Conservation (phyloP, 1,139 yeast species). For the Kodamaea sp. region DNA sequence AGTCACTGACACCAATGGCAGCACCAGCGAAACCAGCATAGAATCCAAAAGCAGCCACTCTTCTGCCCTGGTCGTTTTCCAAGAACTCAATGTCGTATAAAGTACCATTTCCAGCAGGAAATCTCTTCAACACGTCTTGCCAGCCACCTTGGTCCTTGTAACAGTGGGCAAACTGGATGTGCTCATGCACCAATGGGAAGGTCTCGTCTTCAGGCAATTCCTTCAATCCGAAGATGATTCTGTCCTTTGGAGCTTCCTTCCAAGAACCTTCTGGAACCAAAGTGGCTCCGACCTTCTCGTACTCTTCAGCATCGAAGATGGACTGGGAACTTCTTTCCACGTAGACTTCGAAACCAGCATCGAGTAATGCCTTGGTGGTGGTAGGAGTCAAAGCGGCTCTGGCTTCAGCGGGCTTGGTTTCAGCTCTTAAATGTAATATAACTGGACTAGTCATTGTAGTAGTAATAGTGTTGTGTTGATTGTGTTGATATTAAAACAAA, state of each 20-base stretch:
- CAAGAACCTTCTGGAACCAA: constrained; percentile 94
- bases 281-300: constrained; percentile 75
- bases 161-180: constrained; percentile 98
- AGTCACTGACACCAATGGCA: constrained; percentile 89
- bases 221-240: constrained; percentile 89
- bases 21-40: constrained; percentile 99
- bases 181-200: constrained; percentile 93
- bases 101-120: constrained; percentile 87
- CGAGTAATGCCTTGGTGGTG: constrained; percentile 78
- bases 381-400: constrained; percentile 96
- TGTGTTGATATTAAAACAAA: neutral
- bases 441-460: constrained; percentile 37
- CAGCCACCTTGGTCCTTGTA: constrained; percentile 97
- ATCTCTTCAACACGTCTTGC: constrained; percentile 85
- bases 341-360: constrained; percentile 83
- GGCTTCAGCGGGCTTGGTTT: constrained; percentile 94
- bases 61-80: constrained; percentile 91
- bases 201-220: constrained; percentile 89
- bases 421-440: constrained; percentile 84
- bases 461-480: neutral
- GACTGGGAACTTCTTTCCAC: constrained; percentile 89
- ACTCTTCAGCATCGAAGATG: constrained; percentile 73
- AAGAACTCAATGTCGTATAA: constrained; percentile 92
- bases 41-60: constrained; percentile 98
- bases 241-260: constrained; percentile 85